phyloP scores from a whole-genome alignment of 305 asterid species.

The Ajuga reptans region DNA sequence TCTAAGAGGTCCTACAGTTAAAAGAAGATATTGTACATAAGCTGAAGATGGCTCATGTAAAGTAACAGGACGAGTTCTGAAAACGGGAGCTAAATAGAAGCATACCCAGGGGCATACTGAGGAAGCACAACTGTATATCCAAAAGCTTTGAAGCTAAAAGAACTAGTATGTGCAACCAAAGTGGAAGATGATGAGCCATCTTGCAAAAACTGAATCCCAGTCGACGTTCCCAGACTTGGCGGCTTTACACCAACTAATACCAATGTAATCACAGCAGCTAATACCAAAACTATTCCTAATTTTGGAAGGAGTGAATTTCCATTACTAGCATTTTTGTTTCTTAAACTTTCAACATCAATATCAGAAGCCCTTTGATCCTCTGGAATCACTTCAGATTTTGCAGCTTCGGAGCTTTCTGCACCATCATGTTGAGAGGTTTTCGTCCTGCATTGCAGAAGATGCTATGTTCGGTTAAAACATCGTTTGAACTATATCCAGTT shows the following conservation, averaged over 20 bases:
- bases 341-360: constrained; percentile 20
- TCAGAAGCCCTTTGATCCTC: constrained; percentile 32
- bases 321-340: constrained; percentile 24
- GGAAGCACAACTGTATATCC: constrained; percentile 67
- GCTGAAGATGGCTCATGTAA: neutral
- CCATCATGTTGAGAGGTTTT: constrained; percentile 33
- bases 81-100: neutral
- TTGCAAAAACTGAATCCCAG: constrained; percentile 41
- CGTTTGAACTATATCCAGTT: neutral
- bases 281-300: constrained; percentile 50
- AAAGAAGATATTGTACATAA: neutral
- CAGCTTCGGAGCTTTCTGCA: constrained; percentile 29
- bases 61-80: neutral
- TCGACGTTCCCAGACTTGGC: constrained; percentile 41
- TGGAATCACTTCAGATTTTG: constrained; percentile 23
- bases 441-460: constrained; percentile 35
- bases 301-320: constrained; percentile 47
- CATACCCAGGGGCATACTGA: constrained; percentile 72
- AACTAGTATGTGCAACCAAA: constrained; percentile 34
- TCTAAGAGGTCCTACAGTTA: neutral
- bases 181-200: constrained; percentile 40
- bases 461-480: too few species aligned
- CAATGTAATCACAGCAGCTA: constrained; percentile 58
- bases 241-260: constrained; percentile 39
- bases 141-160: constrained; percentile 60